These are phyloP conservation scores for Flaveria trinervia DNA, from an alignment of 129 eudicot species.

Conservation along the genomic window DNA sequence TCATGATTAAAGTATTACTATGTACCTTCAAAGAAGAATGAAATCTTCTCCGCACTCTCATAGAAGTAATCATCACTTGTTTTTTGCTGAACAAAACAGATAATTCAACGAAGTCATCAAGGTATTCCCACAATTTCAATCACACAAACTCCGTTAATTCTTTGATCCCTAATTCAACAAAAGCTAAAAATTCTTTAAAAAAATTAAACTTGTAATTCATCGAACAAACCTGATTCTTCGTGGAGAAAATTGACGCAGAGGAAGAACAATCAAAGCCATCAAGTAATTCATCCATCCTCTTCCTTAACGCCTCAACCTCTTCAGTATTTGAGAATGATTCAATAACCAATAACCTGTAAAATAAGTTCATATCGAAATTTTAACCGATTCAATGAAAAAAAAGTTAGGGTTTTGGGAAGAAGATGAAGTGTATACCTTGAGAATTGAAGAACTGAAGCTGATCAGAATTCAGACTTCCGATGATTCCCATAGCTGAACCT, in stretches of 20 bases:
- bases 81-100: conserved; percentile 46
- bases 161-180: too few species aligned
- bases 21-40: conserved; percentile 95
- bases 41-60: conserved; percentile 93
- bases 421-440: conserved; percentile 45
- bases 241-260: conserved; percentile 75
- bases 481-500: conserved; percentile 49
- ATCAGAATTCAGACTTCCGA: conserved; percentile 50
- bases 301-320: conserved; percentile 64
- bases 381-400: neutral
- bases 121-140: neutral
- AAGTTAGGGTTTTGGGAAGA: conserved; percentile 11
- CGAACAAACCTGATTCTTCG: conserved; percentile 73
- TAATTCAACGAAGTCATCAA: neutral
- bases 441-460: conserved; percentile 71
- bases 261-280: conserved; percentile 70
- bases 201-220: neutral
- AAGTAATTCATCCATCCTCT: conserved; percentile 68
- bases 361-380: neutral
- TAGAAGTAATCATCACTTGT: conserved; percentile 82
- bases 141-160: too few species aligned
- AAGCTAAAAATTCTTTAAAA: neutral
- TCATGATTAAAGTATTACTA: neutral
- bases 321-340: conserved; percentile 68
- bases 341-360: conserved; percentile 67